Evolutionary conservation across 345 rosid genomes (phyloP).

Genomic region (Hypericum perforatum): DNA sequence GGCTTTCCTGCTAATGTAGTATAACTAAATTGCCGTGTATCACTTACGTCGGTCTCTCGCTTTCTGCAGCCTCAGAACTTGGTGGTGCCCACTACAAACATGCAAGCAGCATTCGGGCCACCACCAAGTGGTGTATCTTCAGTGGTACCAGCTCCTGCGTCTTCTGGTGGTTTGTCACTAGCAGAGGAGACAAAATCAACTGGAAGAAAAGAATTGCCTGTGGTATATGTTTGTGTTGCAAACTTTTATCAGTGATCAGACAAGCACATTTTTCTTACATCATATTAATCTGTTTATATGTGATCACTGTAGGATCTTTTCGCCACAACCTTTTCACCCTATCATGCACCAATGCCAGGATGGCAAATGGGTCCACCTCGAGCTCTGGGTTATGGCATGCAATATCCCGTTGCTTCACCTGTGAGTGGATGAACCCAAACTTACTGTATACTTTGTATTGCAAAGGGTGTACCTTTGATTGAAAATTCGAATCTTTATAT

Average conservation of each 20-base stretch:
- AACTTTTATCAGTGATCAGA: background rate
- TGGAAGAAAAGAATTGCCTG: constrained; percentile 71
- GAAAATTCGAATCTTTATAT: constrained; percentile 7
- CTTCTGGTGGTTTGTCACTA: constrained; percentile 27
- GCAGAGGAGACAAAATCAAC: constrained; percentile 34
- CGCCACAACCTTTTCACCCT: constrained; percentile 43
- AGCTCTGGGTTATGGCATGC: constrained; percentile 41
- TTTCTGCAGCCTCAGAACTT: constrained; percentile 50
- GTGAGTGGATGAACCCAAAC: constrained; percentile 7
- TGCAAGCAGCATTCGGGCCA: constrained; percentile 33
- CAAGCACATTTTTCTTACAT: background rate
- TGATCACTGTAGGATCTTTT: constrained; percentile 61
- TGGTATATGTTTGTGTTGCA: constrained; percentile 30
- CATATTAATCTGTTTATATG: background rate
- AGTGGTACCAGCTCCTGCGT: constrained; percentile 19
- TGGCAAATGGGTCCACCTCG: constrained; percentile 70
- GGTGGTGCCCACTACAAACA: constrained; percentile 22
- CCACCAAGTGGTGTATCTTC: constrained; percentile 37
- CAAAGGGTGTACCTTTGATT: constrained; percentile 1
- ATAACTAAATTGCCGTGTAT: constrained; percentile 1
- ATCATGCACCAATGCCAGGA: constrained; percentile 41
- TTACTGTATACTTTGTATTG: background rate
- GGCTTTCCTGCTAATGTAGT: constrained; percentile 4
- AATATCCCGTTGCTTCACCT: background rate
- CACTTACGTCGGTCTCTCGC: constrained; percentile 5